These are phyloP conservation scores for Kodamaea anthophila DNA, from an alignment of 1,139 yeast species.

Conservation along the genomic window DNA sequence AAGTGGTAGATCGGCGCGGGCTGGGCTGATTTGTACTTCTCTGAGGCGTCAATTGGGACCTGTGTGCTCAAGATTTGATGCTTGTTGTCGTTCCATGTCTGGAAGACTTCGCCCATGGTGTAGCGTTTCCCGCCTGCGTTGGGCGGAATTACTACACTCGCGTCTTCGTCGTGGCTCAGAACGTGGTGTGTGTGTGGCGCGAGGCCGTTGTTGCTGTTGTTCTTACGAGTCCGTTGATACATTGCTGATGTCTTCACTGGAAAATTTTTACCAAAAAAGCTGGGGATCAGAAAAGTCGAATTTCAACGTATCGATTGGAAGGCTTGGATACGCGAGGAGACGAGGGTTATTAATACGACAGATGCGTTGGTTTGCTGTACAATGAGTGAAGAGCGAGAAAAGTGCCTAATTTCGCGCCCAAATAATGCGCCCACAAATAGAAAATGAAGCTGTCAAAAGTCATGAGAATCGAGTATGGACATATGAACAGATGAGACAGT, in stretches of 20 bases:
- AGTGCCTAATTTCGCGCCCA: no score
- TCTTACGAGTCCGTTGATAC: slow-evolving; percentile 10
- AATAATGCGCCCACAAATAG: no score
- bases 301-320: no score
- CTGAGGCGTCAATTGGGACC: slow-evolving; percentile 22
- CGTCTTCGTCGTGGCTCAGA: slow-evolving; percentile 2
- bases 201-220: slow-evolving; percentile 6
- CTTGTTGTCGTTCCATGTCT: slow-evolving; percentile 46
- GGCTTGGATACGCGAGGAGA: no score
- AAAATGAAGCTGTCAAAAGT: no score
- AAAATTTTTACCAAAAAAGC: slow-evolving; percentile 1
- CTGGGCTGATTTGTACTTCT: slow-evolving; percentile 24
- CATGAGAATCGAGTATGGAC: no score
- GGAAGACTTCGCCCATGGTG: slow-evolving; percentile 47
- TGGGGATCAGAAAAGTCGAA: background rate
- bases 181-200: slow-evolving; percentile 1
- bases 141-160: slow-evolving; percentile 24
- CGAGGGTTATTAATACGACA: no score
- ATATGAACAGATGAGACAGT: no score
- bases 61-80: slow-evolving; percentile 21
- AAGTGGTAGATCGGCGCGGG: slow-evolving; percentile 36
- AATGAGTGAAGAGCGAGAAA: no score
- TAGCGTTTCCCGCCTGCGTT: slow-evolving; percentile 38
- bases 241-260: slow-evolving; percentile 5
- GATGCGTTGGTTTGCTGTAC: no score